These are phyloP conservation scores for Aeschynomene evenia DNA, from an alignment of 306 rosid species.

Conservation along the genomic window DNA sequence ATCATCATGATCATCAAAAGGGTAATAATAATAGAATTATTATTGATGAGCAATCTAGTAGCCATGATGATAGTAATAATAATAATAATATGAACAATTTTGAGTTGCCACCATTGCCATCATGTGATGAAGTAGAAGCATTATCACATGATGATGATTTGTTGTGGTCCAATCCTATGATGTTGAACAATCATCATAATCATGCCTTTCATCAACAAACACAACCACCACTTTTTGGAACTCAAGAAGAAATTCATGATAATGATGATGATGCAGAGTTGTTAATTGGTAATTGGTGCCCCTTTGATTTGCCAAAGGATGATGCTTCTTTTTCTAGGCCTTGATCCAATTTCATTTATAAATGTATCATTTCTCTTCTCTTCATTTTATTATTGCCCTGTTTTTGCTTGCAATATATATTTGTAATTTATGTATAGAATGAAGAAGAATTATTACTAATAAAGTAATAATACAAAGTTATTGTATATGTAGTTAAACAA, in stretches of 20 bases:
- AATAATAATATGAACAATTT: conserved; percentile 33
- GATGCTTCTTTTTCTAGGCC: conserved; percentile 55
- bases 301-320: conserved; percentile 63
- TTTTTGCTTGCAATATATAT: not conserved
- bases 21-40: no score
- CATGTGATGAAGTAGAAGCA: conserved; percentile 47
- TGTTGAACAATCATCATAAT: no score
- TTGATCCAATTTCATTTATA: conserved; percentile 28
- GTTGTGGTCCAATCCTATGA: conserved; percentile 55
- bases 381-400: conserved; percentile 13
- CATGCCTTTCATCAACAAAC: conserved; percentile 43
- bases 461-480: conserved; percentile 10
- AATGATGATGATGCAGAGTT: conserved; percentile 55
- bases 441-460: conserved; percentile 28
- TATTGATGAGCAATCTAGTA: conserved; percentile 32
- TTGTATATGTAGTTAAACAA: no score
- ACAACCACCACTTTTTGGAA: conserved; percentile 41
- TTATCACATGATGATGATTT: conserved; percentile 40
- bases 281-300: conserved; percentile 63
- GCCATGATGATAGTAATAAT: no score
- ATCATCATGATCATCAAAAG: no score
- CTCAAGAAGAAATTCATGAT: no score
- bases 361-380: conserved; percentile 27
- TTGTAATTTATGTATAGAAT: conserved; percentile 38
- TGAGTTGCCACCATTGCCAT: conserved; percentile 70